Evolutionary conservation across 176 grass and related monocot species (phyloP).

Genomic region (Tillandsia fasciculata): DNA sequence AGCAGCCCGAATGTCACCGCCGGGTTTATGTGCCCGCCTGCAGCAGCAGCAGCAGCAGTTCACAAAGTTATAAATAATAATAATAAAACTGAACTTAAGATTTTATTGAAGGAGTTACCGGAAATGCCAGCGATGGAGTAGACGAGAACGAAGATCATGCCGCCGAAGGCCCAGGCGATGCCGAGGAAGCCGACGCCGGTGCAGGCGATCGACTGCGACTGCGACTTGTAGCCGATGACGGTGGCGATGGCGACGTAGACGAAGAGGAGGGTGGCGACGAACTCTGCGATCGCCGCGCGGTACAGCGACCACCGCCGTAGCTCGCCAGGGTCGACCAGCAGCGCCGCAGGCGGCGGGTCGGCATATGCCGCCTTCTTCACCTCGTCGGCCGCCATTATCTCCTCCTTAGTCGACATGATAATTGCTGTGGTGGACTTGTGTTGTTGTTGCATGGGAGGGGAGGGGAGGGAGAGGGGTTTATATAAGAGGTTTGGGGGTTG

Average conservation of each 20-base stretch:
- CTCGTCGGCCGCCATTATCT: not conserved
- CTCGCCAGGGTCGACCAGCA: constrained; percentile 47
- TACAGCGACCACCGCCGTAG: constrained; percentile 59
- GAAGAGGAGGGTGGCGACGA: constrained; percentile 72
- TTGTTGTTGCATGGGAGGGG: constrained; percentile 4
- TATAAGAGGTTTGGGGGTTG: not conserved
- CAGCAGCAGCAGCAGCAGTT: not conserved
- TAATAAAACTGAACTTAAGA: not conserved
- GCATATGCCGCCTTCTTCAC: constrained; percentile 35
- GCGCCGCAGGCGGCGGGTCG: constrained; percentile 30
- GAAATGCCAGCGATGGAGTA: constrained; percentile 74
- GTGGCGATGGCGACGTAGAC: constrained; percentile 79
- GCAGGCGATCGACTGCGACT: constrained; percentile 20
- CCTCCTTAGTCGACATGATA: constrained; percentile 24
- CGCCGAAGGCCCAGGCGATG: constrained; percentile 78
- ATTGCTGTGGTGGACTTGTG: not conserved
- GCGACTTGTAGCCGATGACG: constrained; percentile 73
- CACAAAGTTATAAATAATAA: not conserved
- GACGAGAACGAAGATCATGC: constrained; percentile 79
- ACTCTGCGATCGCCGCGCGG: constrained; percentile 73
- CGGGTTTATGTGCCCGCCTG: constrained; percentile 84
- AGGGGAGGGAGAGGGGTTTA: no score
- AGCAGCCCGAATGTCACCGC: constrained; percentile 71
- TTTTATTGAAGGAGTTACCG: constrained; percentile 6
- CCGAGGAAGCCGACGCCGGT: constrained; percentile 64